Percentiles rank a stretch among this genome's conserved stretches.
Evolutionary conservation across 495 filamentous ascomycete genomes (phyloP).

Genomic region (Astrothelium macrocarpum): DNA sequence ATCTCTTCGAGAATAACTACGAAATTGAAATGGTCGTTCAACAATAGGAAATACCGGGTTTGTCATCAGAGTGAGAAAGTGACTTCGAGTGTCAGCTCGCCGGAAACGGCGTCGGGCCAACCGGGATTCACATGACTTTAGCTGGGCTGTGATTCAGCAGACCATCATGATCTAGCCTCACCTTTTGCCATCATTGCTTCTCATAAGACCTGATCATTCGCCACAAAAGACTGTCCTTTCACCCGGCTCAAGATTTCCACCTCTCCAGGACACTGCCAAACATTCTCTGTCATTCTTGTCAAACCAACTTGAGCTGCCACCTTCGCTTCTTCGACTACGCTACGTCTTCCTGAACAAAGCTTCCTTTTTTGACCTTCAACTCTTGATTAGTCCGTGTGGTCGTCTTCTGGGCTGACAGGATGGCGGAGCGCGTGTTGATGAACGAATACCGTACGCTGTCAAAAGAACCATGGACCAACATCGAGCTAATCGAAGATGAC

Average conservation of each 20-base stretch:
- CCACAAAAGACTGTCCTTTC: not conserved
- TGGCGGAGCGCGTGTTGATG: conserved; percentile 76
- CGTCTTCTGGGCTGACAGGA: not conserved
- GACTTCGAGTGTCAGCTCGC: no score
- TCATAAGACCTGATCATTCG: not conserved
- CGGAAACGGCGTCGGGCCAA: not conserved
- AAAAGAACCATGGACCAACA: conserved; percentile 88
- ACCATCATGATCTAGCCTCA: not conserved
- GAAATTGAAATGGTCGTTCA: no score
- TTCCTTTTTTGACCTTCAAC: not conserved
- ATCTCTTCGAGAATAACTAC: no score
- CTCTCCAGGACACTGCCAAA: not conserved
- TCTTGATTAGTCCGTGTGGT: not conserved
- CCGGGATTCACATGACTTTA: not conserved
- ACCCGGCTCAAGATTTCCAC: not conserved
- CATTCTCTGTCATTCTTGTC: not conserved
- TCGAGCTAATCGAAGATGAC: conserved; percentile 61
- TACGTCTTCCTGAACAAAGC: not conserved
- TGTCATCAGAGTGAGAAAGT: no score
- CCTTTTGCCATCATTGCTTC: not conserved
- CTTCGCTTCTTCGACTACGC: not conserved
- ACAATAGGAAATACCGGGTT: no score
- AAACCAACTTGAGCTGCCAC: not conserved
- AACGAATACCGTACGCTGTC: conserved; percentile 73
- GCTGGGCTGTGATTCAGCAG: not conserved